Evolutionary conservation across 2,329 filamentous ascomycete genomes (phyloP), one percentile per base, ranked within the genome.

Genomic region (Diplocarpon mali): DNA sequence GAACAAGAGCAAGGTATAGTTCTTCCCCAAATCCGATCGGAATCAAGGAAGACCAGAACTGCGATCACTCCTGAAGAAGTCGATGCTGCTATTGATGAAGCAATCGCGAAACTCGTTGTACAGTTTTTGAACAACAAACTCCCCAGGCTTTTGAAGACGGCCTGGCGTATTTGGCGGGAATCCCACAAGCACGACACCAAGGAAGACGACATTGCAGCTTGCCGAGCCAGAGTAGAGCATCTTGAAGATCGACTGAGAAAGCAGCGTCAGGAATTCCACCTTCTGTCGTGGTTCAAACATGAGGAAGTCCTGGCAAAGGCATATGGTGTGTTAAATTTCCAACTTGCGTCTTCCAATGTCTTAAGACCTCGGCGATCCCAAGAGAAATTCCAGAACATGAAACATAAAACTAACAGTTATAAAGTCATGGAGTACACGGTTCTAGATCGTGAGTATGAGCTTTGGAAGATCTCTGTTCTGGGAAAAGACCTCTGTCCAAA

Each of bases 351-450:
- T 7, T 24, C 20, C 20, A 24, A 24, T 7, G 20, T n/a, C n/a
- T n/a, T 24, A 7, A 24, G 20, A 24, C 7, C 20, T 24, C 20
- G 20, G 7, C 20, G 7, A 24, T 24, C 20, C 20, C 7, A 24
- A 24, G 20, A 24, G 20, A 24, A 24, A 24, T 24, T 7, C 7
- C 7, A 24, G 20, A 24, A 24, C 20, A 24, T 24, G 20, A 7
- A 24, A 24, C 20, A 24, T 24, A 3, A 24, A 24, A 7, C 20
- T 24, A 4, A 24, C 20, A 24, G 3, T 24, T 7, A 24, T 24
- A 24, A 65, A 10, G 71, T 65, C 30, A 65, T 94, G 44, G 78
- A 90, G 47, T 65, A 69, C 4, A 86, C 71, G 3, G 64, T 95
- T 1, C 71, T 75, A 30, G 72, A 83, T 44, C 72, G 74, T 39